A percentile compares a stretch with the other conserved stretches of the same genome.
Conservation (phyloP, 176 grass and related monocot species). For the Areca catechu region DNA sequence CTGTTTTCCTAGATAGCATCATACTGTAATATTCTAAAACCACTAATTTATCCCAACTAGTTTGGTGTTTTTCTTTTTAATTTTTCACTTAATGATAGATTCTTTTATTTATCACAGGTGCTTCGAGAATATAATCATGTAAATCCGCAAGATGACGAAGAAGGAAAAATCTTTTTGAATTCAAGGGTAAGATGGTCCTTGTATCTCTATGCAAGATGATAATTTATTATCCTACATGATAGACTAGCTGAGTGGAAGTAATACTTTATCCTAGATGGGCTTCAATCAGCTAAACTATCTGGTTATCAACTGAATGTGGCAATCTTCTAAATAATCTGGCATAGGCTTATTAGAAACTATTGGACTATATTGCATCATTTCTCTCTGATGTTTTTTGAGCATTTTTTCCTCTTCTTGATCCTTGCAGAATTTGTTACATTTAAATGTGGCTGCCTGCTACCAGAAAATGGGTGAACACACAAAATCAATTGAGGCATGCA, state of each 20-base stretch:
- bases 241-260: no score
- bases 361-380: neutral
- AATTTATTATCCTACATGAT: neutral
- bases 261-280: no score
- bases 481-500: constrained; percentile 87
- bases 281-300: no score
- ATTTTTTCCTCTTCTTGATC: constrained; percentile 19
- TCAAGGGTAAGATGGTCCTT: constrained; percentile 54
- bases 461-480: constrained; percentile 78
- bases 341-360: no score
- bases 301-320: no score
- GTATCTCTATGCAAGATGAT: no score
- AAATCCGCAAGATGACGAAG: constrained; percentile 89
- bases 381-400: neutral
- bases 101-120: constrained; percentile 36
- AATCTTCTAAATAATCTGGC: no score
- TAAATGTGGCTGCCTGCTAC: constrained; percentile 94
- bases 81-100: constrained; percentile 2
- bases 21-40: no score
- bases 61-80: no score
- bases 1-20: no score
- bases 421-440: constrained; percentile 67
- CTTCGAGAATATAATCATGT: constrained; percentile 97
- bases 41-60: no score
- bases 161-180: constrained; percentile 92